phyloP scores from a whole-genome alignment of 2,329 filamentous ascomycete genomes.

The Daldinia eschscholtzii region DNA sequence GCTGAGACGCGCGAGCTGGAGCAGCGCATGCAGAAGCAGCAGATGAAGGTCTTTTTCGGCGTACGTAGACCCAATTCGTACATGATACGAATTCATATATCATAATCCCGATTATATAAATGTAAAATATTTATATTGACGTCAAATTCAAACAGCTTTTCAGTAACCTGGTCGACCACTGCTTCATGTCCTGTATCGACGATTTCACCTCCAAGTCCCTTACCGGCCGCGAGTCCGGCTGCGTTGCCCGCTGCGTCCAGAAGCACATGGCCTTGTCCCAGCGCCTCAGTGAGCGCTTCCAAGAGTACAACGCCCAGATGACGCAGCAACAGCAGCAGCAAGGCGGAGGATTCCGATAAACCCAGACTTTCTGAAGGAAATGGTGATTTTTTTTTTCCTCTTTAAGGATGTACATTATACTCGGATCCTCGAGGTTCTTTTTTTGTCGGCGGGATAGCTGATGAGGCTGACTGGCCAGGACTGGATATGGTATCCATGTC shows the following conservation, averaged over 20 bases:
- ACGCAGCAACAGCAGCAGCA: conserved; percentile 62
- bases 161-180: conserved; percentile 81
- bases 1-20: conserved; percentile 94
- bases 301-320: conserved; percentile 74
- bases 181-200: conserved; percentile 97
- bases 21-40: conserved; percentile 94
- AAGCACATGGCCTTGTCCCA: conserved; percentile 95
- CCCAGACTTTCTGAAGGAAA: background rate
- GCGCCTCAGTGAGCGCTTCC: conserved; percentile 91
- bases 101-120: background rate
- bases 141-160: conserved; percentile 61
- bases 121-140: conserved; percentile 2
- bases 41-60: conserved; percentile 99
- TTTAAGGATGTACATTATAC: conserved; percentile 14
- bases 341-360: conserved; percentile 58
- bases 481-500: conserved; percentile 1
- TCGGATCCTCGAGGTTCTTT: background rate
- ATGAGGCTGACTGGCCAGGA: background rate
- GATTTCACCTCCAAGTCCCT: conserved; percentile 99
- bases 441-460: background rate
- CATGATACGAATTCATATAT: background rate
- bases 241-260: conserved; percentile 93
- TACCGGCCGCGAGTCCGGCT: conserved; percentile 87
- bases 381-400: no score
- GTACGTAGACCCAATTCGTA: conserved; percentile 66